phyloP scores from a whole-genome alignment of 176 grass and related monocot species.

The Saccharum spontaneum region DNA sequence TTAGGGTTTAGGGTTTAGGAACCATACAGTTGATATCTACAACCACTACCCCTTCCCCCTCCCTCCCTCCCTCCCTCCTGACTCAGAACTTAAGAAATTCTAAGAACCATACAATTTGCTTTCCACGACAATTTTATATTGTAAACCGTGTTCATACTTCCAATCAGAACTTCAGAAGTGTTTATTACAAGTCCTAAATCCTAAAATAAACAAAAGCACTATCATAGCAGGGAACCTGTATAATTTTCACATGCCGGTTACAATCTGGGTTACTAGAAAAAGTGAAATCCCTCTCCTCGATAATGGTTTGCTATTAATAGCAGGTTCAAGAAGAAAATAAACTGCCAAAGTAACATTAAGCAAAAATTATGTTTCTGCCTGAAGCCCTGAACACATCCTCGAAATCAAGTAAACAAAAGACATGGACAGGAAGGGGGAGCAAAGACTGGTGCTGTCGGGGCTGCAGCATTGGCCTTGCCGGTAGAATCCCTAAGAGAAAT shows the following conservation, averaged over 20 bases:
- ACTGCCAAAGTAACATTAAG: neutral
- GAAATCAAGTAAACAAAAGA: constrained; percentile 6
- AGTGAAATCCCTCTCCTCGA: neutral
- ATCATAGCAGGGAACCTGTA: neutral
- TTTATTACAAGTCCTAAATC: neutral
- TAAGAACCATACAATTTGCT: neutral
- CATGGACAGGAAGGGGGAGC: neutral
- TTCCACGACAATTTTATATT: neutral
- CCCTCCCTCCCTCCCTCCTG: neutral
- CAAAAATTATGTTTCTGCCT: constrained; percentile 1
- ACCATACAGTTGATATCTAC: no score
- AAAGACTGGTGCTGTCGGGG: neutral
- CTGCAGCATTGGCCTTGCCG: neutral
- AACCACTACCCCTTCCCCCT: neutral
- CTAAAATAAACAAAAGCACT: neutral
- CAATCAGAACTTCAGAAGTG: neutral
- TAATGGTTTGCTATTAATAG: neutral
- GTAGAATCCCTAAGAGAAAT: neutral
- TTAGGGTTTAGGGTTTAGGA: no score
- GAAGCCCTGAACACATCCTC: neutral
- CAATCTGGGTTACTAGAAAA: neutral
- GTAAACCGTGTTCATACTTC: neutral
- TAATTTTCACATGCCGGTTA: neutral
- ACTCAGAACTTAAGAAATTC: neutral
- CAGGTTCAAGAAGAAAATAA: constrained; percentile 11